phyloP scores from a whole-genome alignment of 2,329 filamentous ascomycete genomes.

The Chaetomiaceae sp. region DNA sequence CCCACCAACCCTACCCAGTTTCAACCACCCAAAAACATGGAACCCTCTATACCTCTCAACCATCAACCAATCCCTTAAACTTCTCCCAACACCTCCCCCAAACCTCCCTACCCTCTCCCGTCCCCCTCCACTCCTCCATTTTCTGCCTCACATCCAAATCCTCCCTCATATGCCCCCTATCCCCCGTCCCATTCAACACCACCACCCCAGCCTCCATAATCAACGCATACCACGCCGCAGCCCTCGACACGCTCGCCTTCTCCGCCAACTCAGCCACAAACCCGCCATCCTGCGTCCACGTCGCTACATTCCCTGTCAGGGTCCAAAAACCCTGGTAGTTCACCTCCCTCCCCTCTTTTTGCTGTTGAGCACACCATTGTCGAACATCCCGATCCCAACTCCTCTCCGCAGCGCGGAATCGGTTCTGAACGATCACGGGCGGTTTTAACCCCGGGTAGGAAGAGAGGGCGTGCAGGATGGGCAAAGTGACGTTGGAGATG shows the following conservation, averaged over 20 bases:
- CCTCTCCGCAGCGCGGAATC: slow-evolving; percentile 57
- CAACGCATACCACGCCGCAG: slow-evolving; percentile 24
- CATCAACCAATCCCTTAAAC: slow-evolving; percentile 40
- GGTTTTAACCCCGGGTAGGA: slow-evolving; percentile 29
- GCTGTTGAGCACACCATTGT: slow-evolving; percentile 37
- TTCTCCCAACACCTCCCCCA: slow-evolving; percentile 46
- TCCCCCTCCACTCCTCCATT: slow-evolving; percentile 39
- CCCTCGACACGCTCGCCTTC: slow-evolving; percentile 5
- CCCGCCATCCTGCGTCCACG: slow-evolving; percentile 32
- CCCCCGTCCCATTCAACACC: slow-evolving; percentile 46
- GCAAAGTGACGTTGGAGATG: slow-evolving; percentile 67
- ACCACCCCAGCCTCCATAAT: slow-evolving; percentile 17
- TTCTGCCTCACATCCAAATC: slow-evolving; percentile 43
- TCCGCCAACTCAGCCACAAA: slow-evolving; percentile 19
- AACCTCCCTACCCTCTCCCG: slow-evolving; percentile 35
- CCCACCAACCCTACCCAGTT: too few species aligned
- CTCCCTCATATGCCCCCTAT: slow-evolving; percentile 44
- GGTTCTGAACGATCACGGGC: slow-evolving; percentile 68
- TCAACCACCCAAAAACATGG: too few species aligned
- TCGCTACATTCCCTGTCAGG: slow-evolving; percentile 42
- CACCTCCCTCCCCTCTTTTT: slow-evolving; percentile 28
- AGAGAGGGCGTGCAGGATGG: slow-evolving; percentile 50
- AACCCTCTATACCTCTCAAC: too few species aligned
- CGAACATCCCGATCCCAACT: slow-evolving; percentile 58
- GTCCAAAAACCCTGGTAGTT: slow-evolving; percentile 55